Conservation (phyloP, 192 early-diverging fungal genomes). For the Phlyctochytrium arcticum region DNA sequence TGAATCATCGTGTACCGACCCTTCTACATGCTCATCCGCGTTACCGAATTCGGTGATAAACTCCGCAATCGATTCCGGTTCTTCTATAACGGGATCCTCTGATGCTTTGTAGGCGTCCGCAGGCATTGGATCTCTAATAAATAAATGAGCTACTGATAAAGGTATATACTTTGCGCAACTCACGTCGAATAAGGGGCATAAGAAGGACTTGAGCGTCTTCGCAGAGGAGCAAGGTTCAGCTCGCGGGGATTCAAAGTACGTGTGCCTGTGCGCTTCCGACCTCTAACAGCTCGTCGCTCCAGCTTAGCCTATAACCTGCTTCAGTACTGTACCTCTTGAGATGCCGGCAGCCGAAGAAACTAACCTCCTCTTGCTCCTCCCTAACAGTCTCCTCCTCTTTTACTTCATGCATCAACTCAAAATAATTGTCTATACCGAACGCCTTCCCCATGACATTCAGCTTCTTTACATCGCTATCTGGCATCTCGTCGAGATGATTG, state of each 20-base stretch:
- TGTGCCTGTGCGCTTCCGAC: neutral
- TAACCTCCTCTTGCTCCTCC: neutral
- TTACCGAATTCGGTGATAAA: too few relatives aligned
- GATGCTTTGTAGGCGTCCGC: too few relatives aligned
- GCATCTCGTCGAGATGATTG: slow-evolving; percentile 28
- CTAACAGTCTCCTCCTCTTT: slow-evolving; percentile 10
- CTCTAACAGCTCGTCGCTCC: neutral
- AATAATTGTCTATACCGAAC: slow-evolving; percentile 43
- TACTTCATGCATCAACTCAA: slow-evolving; percentile 20
- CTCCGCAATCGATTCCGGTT: too few relatives aligned
- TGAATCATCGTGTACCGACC: too few relatives aligned
- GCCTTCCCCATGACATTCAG: slow-evolving; percentile 42
- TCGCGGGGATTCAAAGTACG: slow-evolving; percentile 3
- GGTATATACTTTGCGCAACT: neutral
- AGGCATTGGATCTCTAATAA: too few relatives aligned
- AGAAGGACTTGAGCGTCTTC: slow-evolving; percentile 16
- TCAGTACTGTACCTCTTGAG: neutral
- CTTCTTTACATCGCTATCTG: slow-evolving; percentile 33
- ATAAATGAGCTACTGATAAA: neutral
- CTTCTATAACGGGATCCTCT: too few relatives aligned
- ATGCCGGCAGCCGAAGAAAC: too few relatives aligned
- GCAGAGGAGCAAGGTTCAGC: neutral
- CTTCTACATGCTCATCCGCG: too few relatives aligned
- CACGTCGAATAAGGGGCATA: slow-evolving; percentile 20
- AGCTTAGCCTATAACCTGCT: neutral